These are phyloP conservation scores for Phanerochaete sordida DNA, from an alignment of 768 basidiomycete genomes.

Conservation along the genomic window DNA sequence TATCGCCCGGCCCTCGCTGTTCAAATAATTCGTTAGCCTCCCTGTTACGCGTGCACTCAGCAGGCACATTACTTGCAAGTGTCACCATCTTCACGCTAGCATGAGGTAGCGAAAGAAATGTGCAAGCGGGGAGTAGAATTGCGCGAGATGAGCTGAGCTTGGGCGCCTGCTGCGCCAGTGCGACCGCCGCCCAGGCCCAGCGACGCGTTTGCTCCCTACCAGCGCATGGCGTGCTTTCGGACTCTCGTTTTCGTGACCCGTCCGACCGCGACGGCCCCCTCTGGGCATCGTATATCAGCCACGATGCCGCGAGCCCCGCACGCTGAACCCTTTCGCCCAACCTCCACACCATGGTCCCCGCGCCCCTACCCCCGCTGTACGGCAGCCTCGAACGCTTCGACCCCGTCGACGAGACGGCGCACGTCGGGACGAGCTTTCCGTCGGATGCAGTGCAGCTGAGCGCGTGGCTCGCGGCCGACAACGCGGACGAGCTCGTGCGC, in stretches of 20 bases:
- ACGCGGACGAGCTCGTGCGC: constrained; percentile 47
- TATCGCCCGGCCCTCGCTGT: too few relatives aligned
- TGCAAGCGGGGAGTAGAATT: background rate
- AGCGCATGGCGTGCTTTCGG: background rate
- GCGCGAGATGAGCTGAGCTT: background rate
- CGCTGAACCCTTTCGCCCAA: background rate
- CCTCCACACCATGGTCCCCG: constrained; percentile 7
- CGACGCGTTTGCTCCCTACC: background rate
- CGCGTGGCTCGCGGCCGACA: constrained; percentile 37
- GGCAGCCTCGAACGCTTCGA: constrained; percentile 1
- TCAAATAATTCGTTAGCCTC: too few relatives aligned
- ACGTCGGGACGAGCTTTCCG: constrained; percentile 54
- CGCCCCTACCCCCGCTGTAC: background rate
- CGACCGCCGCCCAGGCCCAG: too few relatives aligned
- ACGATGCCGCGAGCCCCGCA: background rate
- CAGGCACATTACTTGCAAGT: too few relatives aligned
- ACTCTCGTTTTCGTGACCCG: background rate
- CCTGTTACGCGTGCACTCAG: too few relatives aligned
- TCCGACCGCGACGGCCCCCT: background rate
- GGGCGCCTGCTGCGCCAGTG: too few relatives aligned
- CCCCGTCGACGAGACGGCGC: constrained; percentile 34
- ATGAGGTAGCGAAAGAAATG: background rate
- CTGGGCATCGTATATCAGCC: background rate
- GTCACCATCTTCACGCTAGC: background rate
- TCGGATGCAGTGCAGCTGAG: constrained; percentile 41